Evolutionary conservation across 2,329 filamentous ascomycete genomes (phyloP).

Genomic region (Ceratocystis lukuohia): DNA sequence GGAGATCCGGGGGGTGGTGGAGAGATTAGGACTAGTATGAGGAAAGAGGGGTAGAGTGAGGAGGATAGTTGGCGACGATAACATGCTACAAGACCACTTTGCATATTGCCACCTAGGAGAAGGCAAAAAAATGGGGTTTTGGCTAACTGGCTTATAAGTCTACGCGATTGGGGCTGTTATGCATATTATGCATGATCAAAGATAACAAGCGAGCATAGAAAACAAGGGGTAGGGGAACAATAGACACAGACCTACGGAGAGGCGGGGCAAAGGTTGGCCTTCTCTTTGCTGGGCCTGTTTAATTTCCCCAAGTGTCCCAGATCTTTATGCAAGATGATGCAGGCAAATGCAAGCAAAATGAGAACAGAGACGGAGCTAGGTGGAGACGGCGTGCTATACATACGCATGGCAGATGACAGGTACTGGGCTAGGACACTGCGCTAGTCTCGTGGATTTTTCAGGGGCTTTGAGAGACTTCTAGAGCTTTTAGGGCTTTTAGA

Average conservation of each 20-base stretch:
- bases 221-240: neutral
- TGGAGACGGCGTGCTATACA: neutral
- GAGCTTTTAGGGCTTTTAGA: neutral
- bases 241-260: neutral
- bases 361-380: neutral
- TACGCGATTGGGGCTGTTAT: neutral
- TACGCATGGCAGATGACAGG: no score
- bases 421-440: neutral
- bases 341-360: neutral
- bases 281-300: neutral
- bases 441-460: neutral
- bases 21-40: constrained; percentile 31
- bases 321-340: neutral
- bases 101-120: neutral
- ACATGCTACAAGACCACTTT: neutral
- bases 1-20: constrained; percentile 32
- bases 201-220: neutral
- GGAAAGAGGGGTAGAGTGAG: neutral
- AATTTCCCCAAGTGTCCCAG: neutral
- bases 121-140: neutral
- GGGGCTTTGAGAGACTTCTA: neutral
- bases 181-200: constrained; percentile 5
- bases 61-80: neutral
- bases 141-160: no score
- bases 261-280: neutral